These are phyloP conservation scores for Westerdykella aurantiaca DNA, from an alignment of 2,329 filamentous ascomycete genomes.

Conservation along the genomic window DNA sequence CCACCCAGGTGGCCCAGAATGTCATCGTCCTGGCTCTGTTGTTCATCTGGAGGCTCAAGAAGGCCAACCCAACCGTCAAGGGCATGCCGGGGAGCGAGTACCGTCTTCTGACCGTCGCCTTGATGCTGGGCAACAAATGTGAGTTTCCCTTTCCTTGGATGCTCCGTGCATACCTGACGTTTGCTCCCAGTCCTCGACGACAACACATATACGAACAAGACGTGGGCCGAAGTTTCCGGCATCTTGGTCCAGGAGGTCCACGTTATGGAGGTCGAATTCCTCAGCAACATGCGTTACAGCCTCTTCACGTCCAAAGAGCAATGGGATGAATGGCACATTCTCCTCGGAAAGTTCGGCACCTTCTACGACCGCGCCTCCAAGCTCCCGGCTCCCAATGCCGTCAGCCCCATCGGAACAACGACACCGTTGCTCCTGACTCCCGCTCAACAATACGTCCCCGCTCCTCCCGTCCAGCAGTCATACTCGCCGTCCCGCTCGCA, in stretches of 20 bases:
- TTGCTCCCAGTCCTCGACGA: conserved; percentile 71
- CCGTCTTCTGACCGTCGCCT: conserved; percentile 80
- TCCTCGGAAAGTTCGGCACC: conserved; percentile 73
- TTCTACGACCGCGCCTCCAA: conserved; percentile 70
- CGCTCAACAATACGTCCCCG: conserved; percentile 44
- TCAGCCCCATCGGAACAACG: conserved; percentile 30
- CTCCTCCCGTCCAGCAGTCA: conserved; percentile 43
- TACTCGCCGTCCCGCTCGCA: conserved; percentile 41
- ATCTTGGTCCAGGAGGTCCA: conserved; percentile 94
- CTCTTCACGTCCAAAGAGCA: conserved; percentile 78
- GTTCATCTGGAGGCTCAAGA: conserved; percentile 91
- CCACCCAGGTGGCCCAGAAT: conserved; percentile 93
- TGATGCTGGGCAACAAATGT: conserved; percentile 99
- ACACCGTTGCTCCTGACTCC: conserved; percentile 30
- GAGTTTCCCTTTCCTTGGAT: conserved; percentile 33
- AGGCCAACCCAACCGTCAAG: conserved; percentile 79
- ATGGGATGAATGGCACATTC: conserved; percentile 82
- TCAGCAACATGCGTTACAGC: conserved; percentile 97
- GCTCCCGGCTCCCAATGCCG: conserved; percentile 38
- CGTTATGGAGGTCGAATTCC: conserved; percentile 99
- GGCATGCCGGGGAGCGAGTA: conserved; percentile 93
- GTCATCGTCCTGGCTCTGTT: conserved; percentile 84
- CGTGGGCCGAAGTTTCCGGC: conserved; percentile 95
- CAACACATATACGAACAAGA: conserved; percentile 99
- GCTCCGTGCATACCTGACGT: conserved; percentile 1